Conservation (phyloP, 495 filamentous ascomycete species). For the Aspergillus olivimuriae region DNA sequence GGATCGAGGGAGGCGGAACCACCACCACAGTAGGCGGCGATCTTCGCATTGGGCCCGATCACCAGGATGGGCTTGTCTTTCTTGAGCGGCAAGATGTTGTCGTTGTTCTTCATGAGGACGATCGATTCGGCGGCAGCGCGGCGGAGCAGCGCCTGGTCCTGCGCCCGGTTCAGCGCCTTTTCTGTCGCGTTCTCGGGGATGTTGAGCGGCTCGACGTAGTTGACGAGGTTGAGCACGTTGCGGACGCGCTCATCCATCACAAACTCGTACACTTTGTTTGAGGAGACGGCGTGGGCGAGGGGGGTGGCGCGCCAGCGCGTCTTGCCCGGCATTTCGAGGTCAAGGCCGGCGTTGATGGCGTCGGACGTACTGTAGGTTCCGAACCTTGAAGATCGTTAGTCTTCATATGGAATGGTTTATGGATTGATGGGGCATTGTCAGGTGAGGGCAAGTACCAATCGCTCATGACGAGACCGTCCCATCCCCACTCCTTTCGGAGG, state of each 20-base stretch:
- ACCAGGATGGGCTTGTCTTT: slow-evolving; percentile 60
- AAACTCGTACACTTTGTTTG: slow-evolving; percentile 52
- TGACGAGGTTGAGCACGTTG: slow-evolving; percentile 56
- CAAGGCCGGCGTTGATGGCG: slow-evolving; percentile 62
- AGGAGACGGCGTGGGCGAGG: slow-evolving; percentile 51
- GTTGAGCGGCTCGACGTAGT: slow-evolving; percentile 55
- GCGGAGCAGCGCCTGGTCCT: slow-evolving; percentile 62
- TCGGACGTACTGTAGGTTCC: slow-evolving; percentile 63
- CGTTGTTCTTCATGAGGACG: slow-evolving; percentile 74
- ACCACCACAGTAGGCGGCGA: slow-evolving; percentile 72
- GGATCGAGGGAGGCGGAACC: slow-evolving; percentile 74
- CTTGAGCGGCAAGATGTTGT: slow-evolving; percentile 55
- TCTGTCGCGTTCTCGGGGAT: slow-evolving; percentile 56
- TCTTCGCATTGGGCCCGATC: slow-evolving; percentile 75
- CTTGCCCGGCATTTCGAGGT: slow-evolving; percentile 71
- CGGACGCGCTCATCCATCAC: slow-evolving; percentile 57
- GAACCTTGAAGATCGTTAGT: slow-evolving; percentile 24
- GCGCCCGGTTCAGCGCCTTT: slow-evolving; percentile 55
- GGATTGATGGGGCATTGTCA: too few species aligned
- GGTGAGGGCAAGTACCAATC: slow-evolving; percentile 70
- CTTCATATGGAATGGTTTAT: not conserved
- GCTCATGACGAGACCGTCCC: slow-evolving; percentile 62
- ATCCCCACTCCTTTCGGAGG: slow-evolving; percentile 65
- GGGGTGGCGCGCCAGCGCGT: slow-evolving; percentile 57
- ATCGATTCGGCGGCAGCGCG: slow-evolving; percentile 64